Conservation (phyloP, 1,284 basidiomycete species). For the Trichosporon inkin region DNA sequence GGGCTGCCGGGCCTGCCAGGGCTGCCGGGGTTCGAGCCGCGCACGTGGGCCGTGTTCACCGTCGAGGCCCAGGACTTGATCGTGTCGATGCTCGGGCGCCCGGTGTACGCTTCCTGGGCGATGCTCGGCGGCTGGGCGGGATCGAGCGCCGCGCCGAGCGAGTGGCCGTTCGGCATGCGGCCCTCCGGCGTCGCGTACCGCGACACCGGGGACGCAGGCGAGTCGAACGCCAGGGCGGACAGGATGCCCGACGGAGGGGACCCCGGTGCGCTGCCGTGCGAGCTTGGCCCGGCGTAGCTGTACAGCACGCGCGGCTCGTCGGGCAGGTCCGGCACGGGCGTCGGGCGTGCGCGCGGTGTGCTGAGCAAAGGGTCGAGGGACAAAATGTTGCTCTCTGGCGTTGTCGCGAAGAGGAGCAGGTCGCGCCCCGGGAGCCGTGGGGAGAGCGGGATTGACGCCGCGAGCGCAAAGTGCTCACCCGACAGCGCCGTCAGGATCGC, state of each 20-base stretch:
- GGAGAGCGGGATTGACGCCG: slow-evolving; percentile 35
- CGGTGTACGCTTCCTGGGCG: not conserved
- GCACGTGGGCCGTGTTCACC: not conserved
- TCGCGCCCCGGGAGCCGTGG: slow-evolving; percentile 37
- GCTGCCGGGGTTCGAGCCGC: not conserved
- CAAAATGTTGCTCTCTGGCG: slow-evolving; percentile 29
- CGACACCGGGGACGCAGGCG: not conserved
- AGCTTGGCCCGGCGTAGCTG: slow-evolving; percentile 5
- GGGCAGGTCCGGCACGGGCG: not conserved
- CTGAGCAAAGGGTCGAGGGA: slow-evolving; percentile 12
- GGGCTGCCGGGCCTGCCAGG: not conserved
- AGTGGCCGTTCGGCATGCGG: not conserved
- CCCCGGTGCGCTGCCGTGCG: not conserved
- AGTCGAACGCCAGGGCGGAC: not conserved
- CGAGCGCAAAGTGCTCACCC: slow-evolving; percentile 30
- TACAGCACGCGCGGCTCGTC: not conserved
- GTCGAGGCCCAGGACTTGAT: slow-evolving; percentile 3
- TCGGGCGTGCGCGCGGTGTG: not conserved
- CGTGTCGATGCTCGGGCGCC: slow-evolving; percentile 1
- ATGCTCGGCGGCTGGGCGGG: not conserved
- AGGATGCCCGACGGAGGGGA: not conserved
- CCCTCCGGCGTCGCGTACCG: not conserved
- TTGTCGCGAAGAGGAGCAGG: slow-evolving; percentile 40
- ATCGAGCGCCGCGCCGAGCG: not conserved
- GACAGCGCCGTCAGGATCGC: slow-evolving; percentile 34